Evolutionary conservation across 1,284 basidiomycete species (phyloP).

Genomic region (Cerrena zonata): DNA sequence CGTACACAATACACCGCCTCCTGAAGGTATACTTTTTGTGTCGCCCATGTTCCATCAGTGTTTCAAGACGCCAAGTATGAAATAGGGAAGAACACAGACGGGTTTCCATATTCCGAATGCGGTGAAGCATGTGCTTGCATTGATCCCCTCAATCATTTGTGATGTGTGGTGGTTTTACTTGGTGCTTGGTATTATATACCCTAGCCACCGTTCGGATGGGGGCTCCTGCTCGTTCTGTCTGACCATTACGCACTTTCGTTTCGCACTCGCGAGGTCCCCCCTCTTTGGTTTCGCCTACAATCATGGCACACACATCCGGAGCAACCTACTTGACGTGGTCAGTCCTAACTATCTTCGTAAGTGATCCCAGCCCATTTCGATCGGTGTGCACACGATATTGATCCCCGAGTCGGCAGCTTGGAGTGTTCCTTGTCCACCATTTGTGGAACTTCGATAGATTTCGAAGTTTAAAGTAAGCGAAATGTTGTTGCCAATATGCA

Average conservation of each 20-base stretch:
- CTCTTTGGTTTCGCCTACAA: not conserved
- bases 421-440: slow-evolving; percentile 60
- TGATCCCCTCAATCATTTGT: slow-evolving; percentile 1
- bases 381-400: no score
- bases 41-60: not conserved
- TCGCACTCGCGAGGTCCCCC: not conserved
- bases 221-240: not conserved
- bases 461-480: slow-evolving; percentile 56
- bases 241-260: not conserved
- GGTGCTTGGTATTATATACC: not conserved
- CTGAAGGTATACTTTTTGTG: no score
- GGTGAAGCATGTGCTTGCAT: not conserved
- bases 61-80: not conserved
- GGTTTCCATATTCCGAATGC: not conserved
- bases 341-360: slow-evolving; percentile 45
- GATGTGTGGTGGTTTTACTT: not conserved
- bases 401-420: slow-evolving; percentile 49
- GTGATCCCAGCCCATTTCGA: no score
- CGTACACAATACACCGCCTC: no score
- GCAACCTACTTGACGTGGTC: slow-evolving; percentile 59
- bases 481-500: not conserved
- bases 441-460: slow-evolving; percentile 75
- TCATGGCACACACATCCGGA: slow-evolving; percentile 63
- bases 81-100: not conserved
- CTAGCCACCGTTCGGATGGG: not conserved